phyloP scores from a whole-genome alignment of 352 stramenopile species.

The Globisporangium barbulae region DNA sequence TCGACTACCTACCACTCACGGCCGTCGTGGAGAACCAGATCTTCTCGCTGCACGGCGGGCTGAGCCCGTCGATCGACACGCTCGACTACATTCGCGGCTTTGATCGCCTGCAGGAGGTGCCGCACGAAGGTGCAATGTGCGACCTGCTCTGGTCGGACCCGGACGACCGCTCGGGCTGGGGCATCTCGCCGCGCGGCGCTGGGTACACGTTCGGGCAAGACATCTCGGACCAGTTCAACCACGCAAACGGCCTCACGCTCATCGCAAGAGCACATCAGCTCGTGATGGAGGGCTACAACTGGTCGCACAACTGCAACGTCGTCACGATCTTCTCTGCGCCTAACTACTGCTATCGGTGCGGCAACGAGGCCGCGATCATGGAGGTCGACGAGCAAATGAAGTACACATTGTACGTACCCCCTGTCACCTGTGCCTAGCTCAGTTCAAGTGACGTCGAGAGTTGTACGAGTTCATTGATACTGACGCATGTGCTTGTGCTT shows the following conservation, averaged over 20 bases:
- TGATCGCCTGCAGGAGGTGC: conserved; percentile 94
- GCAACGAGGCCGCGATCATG: conserved; percentile 98
- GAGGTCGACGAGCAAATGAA: conserved; percentile 95
- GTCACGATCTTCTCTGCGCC: conserved; percentile 98
- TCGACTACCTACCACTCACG: conserved; percentile 96
- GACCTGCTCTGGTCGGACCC: conserved; percentile 98
- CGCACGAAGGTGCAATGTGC: conserved; percentile 97
- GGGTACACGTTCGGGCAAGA: conserved; percentile 93
- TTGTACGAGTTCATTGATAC: neutral
- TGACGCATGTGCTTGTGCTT: conserved; percentile 17
- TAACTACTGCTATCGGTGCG: conserved; percentile 99
- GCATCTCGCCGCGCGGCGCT: conserved; percentile 91
- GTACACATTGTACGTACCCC: conserved; percentile 90
- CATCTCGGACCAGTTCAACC: conserved; percentile 92
- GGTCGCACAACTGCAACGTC: conserved; percentile 95
- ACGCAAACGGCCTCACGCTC: conserved; percentile 91
- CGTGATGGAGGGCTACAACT: conserved; percentile 94
- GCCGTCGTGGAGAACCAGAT: conserved; percentile 94
- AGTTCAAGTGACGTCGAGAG: neutral
- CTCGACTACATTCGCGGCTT: conserved; percentile 94
- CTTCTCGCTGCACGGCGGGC: conserved; percentile 86
- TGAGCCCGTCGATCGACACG: conserved; percentile 87
- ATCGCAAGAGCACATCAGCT: conserved; percentile 94
- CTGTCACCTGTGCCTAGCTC: neutral
- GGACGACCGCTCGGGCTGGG: conserved; percentile 93